Percentiles rank a stretch among this genome's conserved stretches.
Conservation (phyloP, 2,329 filamentous ascomycete species). For the Colletotrichum ledebouriae region DNA sequence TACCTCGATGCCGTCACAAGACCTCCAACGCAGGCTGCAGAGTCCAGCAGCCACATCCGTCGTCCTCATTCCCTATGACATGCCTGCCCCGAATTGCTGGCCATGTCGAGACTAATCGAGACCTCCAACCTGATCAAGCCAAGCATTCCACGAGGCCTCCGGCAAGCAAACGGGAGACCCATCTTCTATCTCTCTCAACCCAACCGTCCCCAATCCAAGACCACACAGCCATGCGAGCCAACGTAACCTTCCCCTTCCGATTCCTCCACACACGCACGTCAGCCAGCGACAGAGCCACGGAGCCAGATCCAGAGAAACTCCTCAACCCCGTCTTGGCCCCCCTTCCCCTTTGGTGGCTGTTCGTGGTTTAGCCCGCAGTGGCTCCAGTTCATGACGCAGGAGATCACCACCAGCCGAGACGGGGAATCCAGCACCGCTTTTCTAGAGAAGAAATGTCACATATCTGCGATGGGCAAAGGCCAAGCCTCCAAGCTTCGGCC, state of each 20-base stretch:
- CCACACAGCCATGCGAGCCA: constrained; percentile 9
- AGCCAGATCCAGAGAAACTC: constrained; percentile 6
- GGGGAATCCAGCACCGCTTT: not conserved
- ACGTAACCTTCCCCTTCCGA: constrained; percentile 16
- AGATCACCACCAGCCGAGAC: constrained; percentile 18
- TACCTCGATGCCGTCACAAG: constrained; percentile 1
- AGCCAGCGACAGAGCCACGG: not conserved
- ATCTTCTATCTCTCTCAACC: not conserved
- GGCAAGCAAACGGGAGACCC: constrained; percentile 17
- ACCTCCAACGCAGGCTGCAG: not conserved
- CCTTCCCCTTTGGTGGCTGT: constrained; percentile 16
- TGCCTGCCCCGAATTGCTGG: constrained; percentile 4
- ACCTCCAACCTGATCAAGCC: constrained; percentile 22
- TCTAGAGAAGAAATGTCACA: not conserved
- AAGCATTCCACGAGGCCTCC: constrained; percentile 41
- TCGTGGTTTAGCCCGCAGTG: not conserved
- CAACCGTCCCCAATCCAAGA: constrained; percentile 27
- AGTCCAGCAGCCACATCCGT: not conserved
- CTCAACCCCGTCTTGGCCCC: constrained; percentile 15
- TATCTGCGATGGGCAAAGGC: constrained; percentile 19
- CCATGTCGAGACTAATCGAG: not conserved
- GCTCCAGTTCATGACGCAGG: constrained; percentile 29
- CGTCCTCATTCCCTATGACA: not conserved
- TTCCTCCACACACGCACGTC: not conserved
- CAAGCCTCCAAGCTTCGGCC: constrained; percentile 33